A percentile compares a stretch with the other conserved stretches of the same genome.
phyloP scores from a whole-genome alignment of 148 eudicot species.

The Oxyria digyna region DNA sequence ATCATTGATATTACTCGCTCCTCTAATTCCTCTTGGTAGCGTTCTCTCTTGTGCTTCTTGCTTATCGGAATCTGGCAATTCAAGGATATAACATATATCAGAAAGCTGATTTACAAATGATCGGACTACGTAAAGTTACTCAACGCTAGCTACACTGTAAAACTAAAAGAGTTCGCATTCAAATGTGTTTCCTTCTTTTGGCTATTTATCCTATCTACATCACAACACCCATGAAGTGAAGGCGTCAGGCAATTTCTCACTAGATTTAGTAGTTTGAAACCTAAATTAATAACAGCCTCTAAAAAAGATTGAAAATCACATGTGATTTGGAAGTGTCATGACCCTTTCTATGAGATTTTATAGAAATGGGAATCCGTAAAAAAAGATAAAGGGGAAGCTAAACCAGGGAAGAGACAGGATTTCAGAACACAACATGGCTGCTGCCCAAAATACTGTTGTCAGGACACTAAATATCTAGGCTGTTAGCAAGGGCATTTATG shows the following conservation, averaged over 20 bases:
- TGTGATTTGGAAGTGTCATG: not conserved
- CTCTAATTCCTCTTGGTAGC: constrained; percentile 72
- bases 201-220: not conserved
- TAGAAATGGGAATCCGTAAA: not conserved
- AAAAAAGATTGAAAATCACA: not conserved
- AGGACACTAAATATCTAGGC: no score
- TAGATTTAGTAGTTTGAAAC: not conserved
- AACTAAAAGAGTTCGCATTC: not conserved
- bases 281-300: not conserved
- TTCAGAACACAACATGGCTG: not conserved
- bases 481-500: no score
- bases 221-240: not conserved
- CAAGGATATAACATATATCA: not conserved
- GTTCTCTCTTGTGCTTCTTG: constrained; percentile 74
- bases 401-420: not conserved
- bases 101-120: not conserved
- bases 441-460: not conserved
- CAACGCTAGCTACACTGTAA: not conserved
- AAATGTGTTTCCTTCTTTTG: not conserved
- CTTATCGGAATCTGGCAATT: constrained; percentile 49
- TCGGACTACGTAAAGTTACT: not conserved
- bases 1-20: constrained; percentile 83
- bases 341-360: not conserved
- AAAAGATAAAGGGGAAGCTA: not conserved
- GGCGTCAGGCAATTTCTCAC: not conserved